Percentiles rank a stretch among this genome's conserved stretches.
Conservation (phyloP, 2,329 filamentous ascomycete genomes). For the Alternaria sp. region DNA sequence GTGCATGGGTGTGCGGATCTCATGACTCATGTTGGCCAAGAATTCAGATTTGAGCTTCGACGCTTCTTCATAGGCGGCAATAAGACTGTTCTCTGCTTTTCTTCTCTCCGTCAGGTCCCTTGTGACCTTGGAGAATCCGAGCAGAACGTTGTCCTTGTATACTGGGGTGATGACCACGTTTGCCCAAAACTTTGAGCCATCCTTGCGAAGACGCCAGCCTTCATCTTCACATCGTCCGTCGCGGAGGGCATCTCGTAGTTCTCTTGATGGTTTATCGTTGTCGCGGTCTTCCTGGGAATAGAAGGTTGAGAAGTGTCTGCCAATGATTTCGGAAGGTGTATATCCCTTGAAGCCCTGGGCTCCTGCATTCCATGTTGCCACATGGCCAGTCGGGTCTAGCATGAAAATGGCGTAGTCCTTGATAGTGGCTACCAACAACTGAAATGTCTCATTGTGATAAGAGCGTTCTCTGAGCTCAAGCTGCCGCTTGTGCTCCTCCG, state of each 20-base stretch:
- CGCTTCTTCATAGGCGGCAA: constrained; percentile 68
- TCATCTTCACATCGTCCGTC: constrained; percentile 68
- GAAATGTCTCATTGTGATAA: constrained; percentile 64
- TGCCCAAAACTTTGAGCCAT: constrained; percentile 67
- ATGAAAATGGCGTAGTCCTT: constrained; percentile 72
- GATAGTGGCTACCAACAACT: constrained; percentile 68
- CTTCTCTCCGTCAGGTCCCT: constrained; percentile 66
- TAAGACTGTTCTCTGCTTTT: constrained; percentile 63
- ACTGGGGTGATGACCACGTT: constrained; percentile 68
- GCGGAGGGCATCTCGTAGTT: constrained; percentile 62
- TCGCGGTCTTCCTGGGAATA: constrained; percentile 63
- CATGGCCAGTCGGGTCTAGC: constrained; percentile 64
- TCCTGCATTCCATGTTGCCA: constrained; percentile 67
- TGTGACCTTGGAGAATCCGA: constrained; percentile 68
- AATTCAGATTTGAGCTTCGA: constrained; percentile 70
- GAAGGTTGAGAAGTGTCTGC: constrained; percentile 67
- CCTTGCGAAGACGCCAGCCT: constrained; percentile 67
- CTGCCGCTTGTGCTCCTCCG: constrained; percentile 46
- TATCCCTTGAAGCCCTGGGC: constrained; percentile 67
- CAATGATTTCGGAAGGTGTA: constrained; percentile 63
- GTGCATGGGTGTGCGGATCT: constrained; percentile 72
- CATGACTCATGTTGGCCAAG: constrained; percentile 70
- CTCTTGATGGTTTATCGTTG: constrained; percentile 60
- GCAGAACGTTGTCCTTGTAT: constrained; percentile 61
- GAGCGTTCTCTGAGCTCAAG: constrained; percentile 52